Percentiles rank a stretch among this genome's conserved stretches.
Evolutionary conservation across 352 stramenopile genomes (phyloP).

Genomic region (Phytophthora kernoviae): DNA sequence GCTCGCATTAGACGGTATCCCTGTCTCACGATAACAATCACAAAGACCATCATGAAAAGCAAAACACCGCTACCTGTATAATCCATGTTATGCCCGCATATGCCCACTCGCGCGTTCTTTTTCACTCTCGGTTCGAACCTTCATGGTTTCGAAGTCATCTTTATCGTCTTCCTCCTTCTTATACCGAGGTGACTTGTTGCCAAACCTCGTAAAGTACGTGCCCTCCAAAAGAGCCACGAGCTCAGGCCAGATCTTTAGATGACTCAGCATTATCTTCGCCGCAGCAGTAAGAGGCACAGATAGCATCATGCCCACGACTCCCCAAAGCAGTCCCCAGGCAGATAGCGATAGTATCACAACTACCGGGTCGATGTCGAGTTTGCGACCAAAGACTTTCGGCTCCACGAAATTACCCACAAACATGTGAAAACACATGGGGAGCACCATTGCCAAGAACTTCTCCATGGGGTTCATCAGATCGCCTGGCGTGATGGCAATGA

Average conservation of each 20-base stretch:
- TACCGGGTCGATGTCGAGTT: conserved; percentile 87
- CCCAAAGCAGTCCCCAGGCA: conserved; percentile 87
- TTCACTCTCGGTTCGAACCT: conserved; percentile 76
- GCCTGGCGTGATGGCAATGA: conserved; percentile 86
- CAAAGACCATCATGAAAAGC: conserved; percentile 1
- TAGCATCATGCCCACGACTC: conserved; percentile 90
- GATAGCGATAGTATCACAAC: conserved; percentile 89
- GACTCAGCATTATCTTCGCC: conserved; percentile 89
- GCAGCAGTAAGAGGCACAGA: conserved; percentile 85
- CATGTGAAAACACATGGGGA: conserved; percentile 90
- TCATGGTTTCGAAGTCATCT: conserved; percentile 79
- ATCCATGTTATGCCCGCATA: conserved; percentile 43
- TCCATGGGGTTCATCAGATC: conserved; percentile 90
- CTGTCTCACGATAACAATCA: conserved; percentile 19
- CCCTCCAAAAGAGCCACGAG: conserved; percentile 88
- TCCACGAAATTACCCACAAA: conserved; percentile 91
- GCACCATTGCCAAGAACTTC: conserved; percentile 84
- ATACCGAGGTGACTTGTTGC: conserved; percentile 59
- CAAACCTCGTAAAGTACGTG: conserved; percentile 85
- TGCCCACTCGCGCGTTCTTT: conserved; percentile 50
- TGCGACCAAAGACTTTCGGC: conserved; percentile 86
- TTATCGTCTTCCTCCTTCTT: conserved; percentile 81
- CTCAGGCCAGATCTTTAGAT: conserved; percentile 86
- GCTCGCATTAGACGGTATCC: conserved; percentile 5
- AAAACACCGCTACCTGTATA: conserved; percentile 31